Percentiles rank a stretch among this genome's conserved stretches.
phyloP scores from a whole-genome alignment of 495 filamentous ascomycete genomes.

The Penicillium lividum region DNA sequence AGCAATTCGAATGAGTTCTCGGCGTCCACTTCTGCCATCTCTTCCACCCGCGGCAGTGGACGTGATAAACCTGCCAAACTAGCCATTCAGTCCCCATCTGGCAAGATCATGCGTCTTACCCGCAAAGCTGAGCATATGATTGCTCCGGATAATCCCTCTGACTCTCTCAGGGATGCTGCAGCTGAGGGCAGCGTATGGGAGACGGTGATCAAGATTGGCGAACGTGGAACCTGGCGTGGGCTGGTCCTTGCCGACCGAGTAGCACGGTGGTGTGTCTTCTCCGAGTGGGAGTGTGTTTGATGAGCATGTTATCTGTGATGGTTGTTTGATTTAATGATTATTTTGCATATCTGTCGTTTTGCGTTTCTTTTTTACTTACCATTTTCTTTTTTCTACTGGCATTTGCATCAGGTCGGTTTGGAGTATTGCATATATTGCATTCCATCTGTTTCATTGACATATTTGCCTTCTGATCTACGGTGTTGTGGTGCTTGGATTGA shows the following conservation, averaged over 20 bases:
- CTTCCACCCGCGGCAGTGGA: constrained; percentile 52
- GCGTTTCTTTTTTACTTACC: constrained; percentile 3
- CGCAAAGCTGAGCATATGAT: constrained; percentile 78
- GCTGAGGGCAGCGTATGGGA: constrained; percentile 90
- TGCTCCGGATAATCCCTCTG: constrained; percentile 43
- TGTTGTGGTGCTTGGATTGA: constrained; percentile 19
- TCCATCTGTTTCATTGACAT: constrained; percentile 10
- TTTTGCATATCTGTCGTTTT: constrained; percentile 13
- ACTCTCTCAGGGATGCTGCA: constrained; percentile 50
- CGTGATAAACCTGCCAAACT: constrained; percentile 89
- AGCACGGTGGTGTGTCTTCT: constrained; percentile 97
- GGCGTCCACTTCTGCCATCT: constrained; percentile 50
- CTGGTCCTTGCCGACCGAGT: constrained; percentile 93
- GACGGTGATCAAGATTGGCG: constrained; percentile 96
- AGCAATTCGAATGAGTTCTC: constrained; percentile 48
- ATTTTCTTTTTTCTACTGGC: constrained; percentile 20
- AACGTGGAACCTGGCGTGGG: constrained; percentile 87
- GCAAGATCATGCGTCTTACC: constrained; percentile 89
- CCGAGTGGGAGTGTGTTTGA: constrained; percentile 81
- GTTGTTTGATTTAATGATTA: constrained; percentile 17
- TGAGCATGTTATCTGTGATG: constrained; percentile 4
- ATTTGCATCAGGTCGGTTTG: constrained; percentile 33
- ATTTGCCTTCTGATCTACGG: constrained; percentile 4
- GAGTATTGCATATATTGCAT: constrained; percentile 33
- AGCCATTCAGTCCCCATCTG: constrained; percentile 91